Conservation (phyloP, 352 stramenopile genomes). For the Pythium brachiatum region DNA sequence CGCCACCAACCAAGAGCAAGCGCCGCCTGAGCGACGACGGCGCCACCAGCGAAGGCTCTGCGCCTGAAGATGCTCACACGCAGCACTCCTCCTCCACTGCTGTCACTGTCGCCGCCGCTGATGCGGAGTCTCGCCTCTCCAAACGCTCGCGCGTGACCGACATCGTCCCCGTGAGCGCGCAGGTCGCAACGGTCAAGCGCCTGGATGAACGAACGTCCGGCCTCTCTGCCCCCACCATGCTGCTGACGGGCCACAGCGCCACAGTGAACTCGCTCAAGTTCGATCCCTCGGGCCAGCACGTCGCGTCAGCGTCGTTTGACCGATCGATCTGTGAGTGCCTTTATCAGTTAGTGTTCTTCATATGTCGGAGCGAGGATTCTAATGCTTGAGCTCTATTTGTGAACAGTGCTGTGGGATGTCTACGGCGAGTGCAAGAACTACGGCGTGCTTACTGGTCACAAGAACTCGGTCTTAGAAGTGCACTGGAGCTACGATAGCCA, state of each 20-base stretch:
- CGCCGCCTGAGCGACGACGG: background rate
- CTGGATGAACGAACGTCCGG: conserved; percentile 62
- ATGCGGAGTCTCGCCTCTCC: conserved; percentile 29
- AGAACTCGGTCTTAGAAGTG: conserved; percentile 94
- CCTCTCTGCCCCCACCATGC: conserved; percentile 70
- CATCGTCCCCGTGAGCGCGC: conserved; percentile 65
- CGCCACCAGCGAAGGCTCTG: background rate
- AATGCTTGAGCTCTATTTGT: conserved; percentile 3
- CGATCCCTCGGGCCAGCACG: conserved; percentile 64
- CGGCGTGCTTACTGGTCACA: conserved; percentile 92
- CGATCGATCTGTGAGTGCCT: conserved; percentile 49
- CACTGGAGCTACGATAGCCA: conserved; percentile 90
- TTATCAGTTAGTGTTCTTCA: background rate
- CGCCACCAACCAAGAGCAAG: conserved; percentile 1
- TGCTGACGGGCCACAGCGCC: conserved; percentile 72
- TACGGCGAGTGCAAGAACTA: conserved; percentile 92
- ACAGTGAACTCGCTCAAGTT: conserved; percentile 82
- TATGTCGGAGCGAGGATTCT: background rate
- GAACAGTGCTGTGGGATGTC: conserved; percentile 88
- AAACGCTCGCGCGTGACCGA: conserved; percentile 72
- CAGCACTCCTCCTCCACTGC: conserved; percentile 1
- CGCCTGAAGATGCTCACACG: background rate
- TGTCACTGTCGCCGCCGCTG: conserved; percentile 27
- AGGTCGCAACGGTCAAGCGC: conserved; percentile 53
- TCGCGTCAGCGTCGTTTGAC: conserved; percentile 72